These are phyloP conservation scores for Lupinus albus DNA, from an alignment of 306 rosid genomes.

Conservation along the genomic window DNA sequence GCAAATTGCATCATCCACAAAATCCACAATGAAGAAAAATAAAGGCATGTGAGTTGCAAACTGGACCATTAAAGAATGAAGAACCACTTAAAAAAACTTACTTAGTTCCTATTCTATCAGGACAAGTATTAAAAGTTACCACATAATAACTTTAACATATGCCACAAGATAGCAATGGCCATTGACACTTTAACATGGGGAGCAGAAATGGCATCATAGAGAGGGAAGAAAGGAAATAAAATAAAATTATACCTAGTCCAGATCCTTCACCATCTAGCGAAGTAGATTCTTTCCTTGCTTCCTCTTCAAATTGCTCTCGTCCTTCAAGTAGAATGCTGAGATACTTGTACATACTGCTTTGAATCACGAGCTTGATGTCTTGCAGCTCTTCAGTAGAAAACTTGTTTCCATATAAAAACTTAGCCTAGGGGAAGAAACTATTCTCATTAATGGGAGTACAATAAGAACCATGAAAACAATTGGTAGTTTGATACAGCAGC, in stretches of 20 bases:
- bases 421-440: slow-evolving; percentile 55
- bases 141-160: slow-evolving; percentile 5
- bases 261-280: slow-evolving; percentile 43
- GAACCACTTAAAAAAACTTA: not conserved
- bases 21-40: slow-evolving; percentile 10
- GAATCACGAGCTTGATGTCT: slow-evolving; percentile 82
- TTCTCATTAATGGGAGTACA: slow-evolving; percentile 24
- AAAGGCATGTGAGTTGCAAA: slow-evolving; percentile 4
- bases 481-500: not conserved
- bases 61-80: slow-evolving; percentile 21
- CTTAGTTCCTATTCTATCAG: slow-evolving; percentile 1
- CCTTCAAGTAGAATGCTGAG: slow-evolving; percentile 86
- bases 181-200: slow-evolving; percentile 22
- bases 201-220: slow-evolving; percentile 34
- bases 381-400: slow-evolving; percentile 76
- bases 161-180: slow-evolving; percentile 25
- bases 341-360: slow-evolving; percentile 90
- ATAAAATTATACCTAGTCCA: slow-evolving; percentile 49
- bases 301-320: slow-evolving; percentile 92
- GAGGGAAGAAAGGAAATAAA: slow-evolving; percentile 25
- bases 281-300: slow-evolving; percentile 52
- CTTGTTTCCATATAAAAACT: slow-evolving; percentile 70
- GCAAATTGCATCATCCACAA: slow-evolving; percentile 13
- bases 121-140: slow-evolving; percentile 4
- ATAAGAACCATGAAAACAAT: not conserved